phyloP scores from a whole-genome alignment of 2,329 filamentous ascomycete genomes.

The Neonectria sp. region DNA sequence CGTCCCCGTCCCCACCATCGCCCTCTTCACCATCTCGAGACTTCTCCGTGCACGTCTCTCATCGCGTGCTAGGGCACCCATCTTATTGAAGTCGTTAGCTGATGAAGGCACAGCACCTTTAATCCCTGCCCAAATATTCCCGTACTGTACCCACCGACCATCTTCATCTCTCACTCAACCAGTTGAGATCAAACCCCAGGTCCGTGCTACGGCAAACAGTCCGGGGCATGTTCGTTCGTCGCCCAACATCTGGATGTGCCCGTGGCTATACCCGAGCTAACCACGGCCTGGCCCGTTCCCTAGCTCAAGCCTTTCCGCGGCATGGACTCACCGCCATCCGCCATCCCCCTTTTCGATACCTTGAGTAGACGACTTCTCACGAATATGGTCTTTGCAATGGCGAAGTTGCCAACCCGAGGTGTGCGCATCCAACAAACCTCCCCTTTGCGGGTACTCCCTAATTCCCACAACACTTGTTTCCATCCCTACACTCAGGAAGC shows the following conservation, averaged over 20 bases:
- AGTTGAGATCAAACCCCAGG: conserved; percentile 14
- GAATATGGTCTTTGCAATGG: background rate
- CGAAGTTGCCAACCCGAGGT: background rate
- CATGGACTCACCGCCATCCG: conserved; percentile 36
- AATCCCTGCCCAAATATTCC: background rate
- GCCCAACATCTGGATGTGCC: conserved; percentile 11
- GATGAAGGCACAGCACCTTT: background rate
- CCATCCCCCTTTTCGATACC: conserved; percentile 24
- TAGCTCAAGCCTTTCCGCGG: conserved; percentile 25
- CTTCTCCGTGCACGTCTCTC: background rate
- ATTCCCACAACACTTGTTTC: background rate
- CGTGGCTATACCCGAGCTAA: conserved; percentile 24
- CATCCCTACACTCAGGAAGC: background rate
- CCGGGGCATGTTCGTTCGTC: conserved; percentile 15
- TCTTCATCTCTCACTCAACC: background rate
- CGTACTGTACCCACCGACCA: background rate
- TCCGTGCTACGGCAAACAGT: conserved; percentile 15
- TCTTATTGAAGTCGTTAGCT: background rate
- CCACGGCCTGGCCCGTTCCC: conserved; percentile 36
- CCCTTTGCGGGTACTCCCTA: background rate
- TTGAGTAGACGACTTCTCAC: background rate
- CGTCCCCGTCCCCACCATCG: background rate
- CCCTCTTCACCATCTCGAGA: background rate
- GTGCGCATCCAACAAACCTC: background rate
- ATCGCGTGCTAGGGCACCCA: background rate